Percentiles rank a stretch among this genome's conserved stretches.
These are phyloP conservation scores for Pholiota molesta DNA, from an alignment of 768 basidiomycete species.

Conservation along the genomic window DNA sequence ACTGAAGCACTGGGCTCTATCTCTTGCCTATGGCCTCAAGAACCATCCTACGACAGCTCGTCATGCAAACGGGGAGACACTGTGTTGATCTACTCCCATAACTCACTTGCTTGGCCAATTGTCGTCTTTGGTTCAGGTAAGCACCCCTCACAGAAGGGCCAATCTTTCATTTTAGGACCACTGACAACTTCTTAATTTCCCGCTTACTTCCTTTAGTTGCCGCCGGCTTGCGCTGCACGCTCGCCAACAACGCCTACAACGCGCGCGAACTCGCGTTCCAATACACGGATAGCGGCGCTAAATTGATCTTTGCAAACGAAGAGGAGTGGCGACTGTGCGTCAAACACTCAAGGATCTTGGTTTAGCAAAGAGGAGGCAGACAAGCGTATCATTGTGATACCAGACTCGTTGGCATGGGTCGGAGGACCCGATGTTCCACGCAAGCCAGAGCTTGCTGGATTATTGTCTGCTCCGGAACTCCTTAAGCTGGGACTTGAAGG, in stretches of 20 bases:
- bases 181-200: conserved; percentile 3
- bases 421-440: conserved; percentile 35
- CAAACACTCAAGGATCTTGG: conserved; percentile 59
- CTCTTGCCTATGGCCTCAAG: conserved; percentile 60
- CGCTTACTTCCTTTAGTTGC: conserved; percentile 43
- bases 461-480: conserved; percentile 51
- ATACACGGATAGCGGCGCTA: conserved; percentile 66
- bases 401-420: conserved; percentile 50
- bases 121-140: conserved; percentile 48
- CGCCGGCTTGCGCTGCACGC: conserved; percentile 68
- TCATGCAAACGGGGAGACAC: conserved; percentile 53
- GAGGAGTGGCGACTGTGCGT: conserved; percentile 56
- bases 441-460: conserved; percentile 28
- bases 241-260: conserved; percentile 76
- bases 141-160: conserved; percentile 4
- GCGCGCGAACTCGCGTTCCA: conserved; percentile 72
- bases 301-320: conserved; percentile 67
- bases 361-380: conserved; percentile 49
- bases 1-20: conserved; percentile 53
- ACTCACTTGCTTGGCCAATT: conserved; percentile 58
- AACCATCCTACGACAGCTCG: conserved; percentile 35
- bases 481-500: conserved; percentile 48
- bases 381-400: conserved; percentile 59
- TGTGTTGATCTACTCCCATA: conserved; percentile 69
- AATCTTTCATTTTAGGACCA: neutral